Evolutionary conservation across 1,284 basidiomycete genomes (phyloP), one percentile per base, ranked within the genome.

Genomic region (Porogramme epimiltina): DNA sequence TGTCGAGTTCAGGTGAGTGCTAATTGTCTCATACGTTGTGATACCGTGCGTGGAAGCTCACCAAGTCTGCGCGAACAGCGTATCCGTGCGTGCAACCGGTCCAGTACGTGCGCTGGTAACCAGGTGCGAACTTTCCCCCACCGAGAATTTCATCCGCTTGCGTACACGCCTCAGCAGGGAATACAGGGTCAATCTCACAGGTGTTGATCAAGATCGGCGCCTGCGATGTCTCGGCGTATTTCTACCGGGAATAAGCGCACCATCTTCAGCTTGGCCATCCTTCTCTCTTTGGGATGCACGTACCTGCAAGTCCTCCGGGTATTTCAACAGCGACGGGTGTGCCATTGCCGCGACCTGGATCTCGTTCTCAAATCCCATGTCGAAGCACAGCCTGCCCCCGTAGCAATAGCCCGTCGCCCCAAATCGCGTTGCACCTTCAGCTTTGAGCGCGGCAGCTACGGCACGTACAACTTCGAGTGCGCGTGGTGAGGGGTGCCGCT

Each of bases 291-390:
- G n/a, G 28, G 9, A 31, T 8, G 28, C 28, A 31, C 28, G 28
- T 15, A 81, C 81, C 72, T 88, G 77, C 42, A 89, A 70, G 67
- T 86, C 84, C 1, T 69, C 78, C n/a, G 64, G 66, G 40, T 78
- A 54, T 45, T 85, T 56, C 55, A 93, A 76, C 4, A 85, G 71
- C 3, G 89, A 89, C 3, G 90, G 91, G 70, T 93, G 91, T 3
- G 81, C 67, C 51, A 78, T 74, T 22, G 78, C 80, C 4, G 73
- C 75, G 22, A 72, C 85, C 40, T 76, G 70, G 65, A 83, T 76
- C 44, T 73, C 58, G 51, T 76, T 72, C 4, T 87, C 83, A 58
- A 87, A 82, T 0, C 84, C 84, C 51, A 89, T 76, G 58, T 91
- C 80, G 64, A 89, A 87, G 42, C 51, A 53, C 15, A 54, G 37